Conservation (phyloP, 352 stramenopile species). For the Globisporangium parvum region DNA sequence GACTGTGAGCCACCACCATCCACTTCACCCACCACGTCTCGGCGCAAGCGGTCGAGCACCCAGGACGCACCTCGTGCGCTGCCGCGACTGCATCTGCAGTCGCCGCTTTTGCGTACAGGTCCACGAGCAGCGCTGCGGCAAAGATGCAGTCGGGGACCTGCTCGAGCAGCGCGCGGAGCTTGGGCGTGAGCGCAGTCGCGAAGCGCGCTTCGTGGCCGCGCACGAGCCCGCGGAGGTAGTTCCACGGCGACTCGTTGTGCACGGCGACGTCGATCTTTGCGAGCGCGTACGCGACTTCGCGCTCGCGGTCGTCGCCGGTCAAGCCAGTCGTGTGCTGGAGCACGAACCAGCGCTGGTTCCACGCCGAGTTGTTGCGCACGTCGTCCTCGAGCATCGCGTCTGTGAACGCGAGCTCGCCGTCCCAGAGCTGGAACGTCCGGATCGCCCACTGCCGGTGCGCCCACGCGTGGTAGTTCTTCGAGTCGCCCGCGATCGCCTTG, state of each 20-base stretch:
- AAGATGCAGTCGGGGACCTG: conserved; percentile 58
- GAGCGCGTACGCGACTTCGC: conserved; percentile 74
- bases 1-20: background rate
- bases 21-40: background rate
- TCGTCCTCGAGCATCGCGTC: conserved; percentile 88
- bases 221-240: conserved; percentile 81
- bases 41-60: background rate
- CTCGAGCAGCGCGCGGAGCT: conserved; percentile 32
- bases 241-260: conserved; percentile 92
- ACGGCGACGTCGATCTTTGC: conserved; percentile 55
- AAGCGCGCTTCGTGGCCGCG: conserved; percentile 44
- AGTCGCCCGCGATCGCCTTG: conserved; percentile 90
- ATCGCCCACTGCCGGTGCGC: conserved; percentile 95
- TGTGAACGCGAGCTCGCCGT: conserved; percentile 90
- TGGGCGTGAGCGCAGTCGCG: conserved; percentile 29
- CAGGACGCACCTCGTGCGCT: conserved; percentile 30
- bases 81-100: conserved; percentile 29
- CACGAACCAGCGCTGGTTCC: conserved; percentile 88
- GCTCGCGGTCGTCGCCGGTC: conserved; percentile 27
- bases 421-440: conserved; percentile 84
- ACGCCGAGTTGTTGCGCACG: conserved; percentile 96
- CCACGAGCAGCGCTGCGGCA: conserved; percentile 60
- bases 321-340: conserved; percentile 49
- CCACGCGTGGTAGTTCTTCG: conserved; percentile 99
- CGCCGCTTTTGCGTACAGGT: conserved; percentile 54